Evolutionary conservation across 2,329 filamentous ascomycete species (phyloP).

Genomic region (Monosporascus cannonballus): DNA sequence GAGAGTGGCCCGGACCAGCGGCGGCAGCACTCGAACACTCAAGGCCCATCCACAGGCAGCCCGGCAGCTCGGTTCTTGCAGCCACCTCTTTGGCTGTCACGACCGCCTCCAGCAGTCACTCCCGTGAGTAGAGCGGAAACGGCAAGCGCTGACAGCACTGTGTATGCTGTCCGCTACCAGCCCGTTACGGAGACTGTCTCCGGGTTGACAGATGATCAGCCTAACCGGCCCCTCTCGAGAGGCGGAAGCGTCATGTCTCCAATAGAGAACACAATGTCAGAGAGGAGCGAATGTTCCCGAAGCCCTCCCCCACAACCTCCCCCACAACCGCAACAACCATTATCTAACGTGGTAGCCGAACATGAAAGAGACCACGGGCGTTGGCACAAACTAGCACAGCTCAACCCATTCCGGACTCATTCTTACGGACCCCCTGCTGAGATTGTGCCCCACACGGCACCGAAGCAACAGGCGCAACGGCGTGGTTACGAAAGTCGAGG

Average conservation of each 20-base stretch:
- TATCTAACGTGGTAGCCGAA: conserved; percentile 2
- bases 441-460: conserved; percentile 24
- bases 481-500: conserved; percentile 22
- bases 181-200: conserved; percentile 47
- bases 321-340: conserved; percentile 5
- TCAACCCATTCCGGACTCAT: conserved; percentile 18
- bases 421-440: conserved; percentile 23
- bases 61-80: conserved; percentile 32
- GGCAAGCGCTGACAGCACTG: conserved; percentile 57
- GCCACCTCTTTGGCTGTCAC: conserved; percentile 48
- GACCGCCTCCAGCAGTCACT: conserved; percentile 49
- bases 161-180: conserved; percentile 58
- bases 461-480: conserved; percentile 15
- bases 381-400: conserved; percentile 12
- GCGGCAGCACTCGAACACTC: conserved; percentile 9
- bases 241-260: conserved; percentile 28
- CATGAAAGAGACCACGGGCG: conserved; percentile 5
- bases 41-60: conserved; percentile 15
- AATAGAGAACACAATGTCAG: conserved; percentile 7
- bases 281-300: conserved; percentile 8
- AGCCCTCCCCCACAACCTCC: conserved; percentile 6
- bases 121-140: conserved; percentile 58
- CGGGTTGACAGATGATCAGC: conserved; percentile 35
- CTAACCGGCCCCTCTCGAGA: conserved; percentile 27
- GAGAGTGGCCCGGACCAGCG: conserved; percentile 15